These are phyloP conservation scores for Claviceps citrina DNA, from an alignment of 2,329 filamentous ascomycete species.

Conservation along the genomic window DNA sequence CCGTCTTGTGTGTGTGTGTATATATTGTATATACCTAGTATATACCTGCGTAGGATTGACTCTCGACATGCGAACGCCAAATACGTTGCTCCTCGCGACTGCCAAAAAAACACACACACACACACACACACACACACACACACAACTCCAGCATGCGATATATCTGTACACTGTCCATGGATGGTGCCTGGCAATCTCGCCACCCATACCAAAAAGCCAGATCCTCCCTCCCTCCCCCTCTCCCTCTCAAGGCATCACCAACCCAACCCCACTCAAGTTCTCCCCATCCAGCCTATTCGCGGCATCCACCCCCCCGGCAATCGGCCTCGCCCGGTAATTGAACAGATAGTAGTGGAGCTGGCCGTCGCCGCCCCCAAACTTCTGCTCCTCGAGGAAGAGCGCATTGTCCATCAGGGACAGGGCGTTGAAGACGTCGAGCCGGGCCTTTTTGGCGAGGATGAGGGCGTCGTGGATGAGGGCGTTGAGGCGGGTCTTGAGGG, in stretches of 20 bases:
- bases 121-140: no score
- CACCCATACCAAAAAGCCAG: background rate
- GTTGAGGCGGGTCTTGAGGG: slow-evolving; percentile 68
- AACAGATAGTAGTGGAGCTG: slow-evolving; percentile 95
- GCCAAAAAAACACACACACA: no score
- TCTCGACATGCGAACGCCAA: no score
- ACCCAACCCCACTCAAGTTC: slow-evolving; percentile 70
- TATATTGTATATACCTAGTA: no score
- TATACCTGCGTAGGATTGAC: no score
- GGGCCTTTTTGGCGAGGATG: slow-evolving; percentile 65
- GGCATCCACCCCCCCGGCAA: slow-evolving; percentile 70
- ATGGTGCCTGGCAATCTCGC: no score
- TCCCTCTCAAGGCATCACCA: slow-evolving; percentile 52
- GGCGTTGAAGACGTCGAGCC: slow-evolving; percentile 95
- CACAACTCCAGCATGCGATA: no score
- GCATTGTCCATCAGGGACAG: slow-evolving; percentile 87
- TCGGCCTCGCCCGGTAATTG: slow-evolving; percentile 83
- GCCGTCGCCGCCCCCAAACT: slow-evolving; percentile 87
- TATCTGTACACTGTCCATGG: no score
- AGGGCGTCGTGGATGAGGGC: slow-evolving; percentile 69
- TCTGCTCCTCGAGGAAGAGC: slow-evolving; percentile 82
- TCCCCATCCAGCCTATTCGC: slow-evolving; percentile 64
- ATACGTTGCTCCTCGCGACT: no score
- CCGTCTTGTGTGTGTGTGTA: no score
- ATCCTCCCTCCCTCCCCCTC: no score